These are phyloP conservation scores for Rhododendron molle DNA, from an alignment of 148 eudicot genomes.

Conservation along the genomic window DNA sequence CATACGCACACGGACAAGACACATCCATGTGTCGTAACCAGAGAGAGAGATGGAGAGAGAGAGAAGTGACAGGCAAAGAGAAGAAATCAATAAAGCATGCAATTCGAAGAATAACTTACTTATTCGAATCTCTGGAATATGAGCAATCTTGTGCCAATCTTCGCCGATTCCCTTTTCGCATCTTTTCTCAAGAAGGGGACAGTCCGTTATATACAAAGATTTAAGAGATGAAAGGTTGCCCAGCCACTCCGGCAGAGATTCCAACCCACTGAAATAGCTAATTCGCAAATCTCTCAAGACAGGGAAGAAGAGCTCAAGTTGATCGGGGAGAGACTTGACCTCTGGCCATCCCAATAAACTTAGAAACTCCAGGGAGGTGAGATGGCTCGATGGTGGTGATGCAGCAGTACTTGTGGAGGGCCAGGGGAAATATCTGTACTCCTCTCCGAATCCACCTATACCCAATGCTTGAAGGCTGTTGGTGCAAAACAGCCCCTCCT, in stretches of 20 bases:
- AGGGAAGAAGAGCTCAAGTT: background rate
- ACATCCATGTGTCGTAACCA: background rate
- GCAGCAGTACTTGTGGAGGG: background rate
- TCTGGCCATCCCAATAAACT: background rate
- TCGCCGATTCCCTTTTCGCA: background rate
- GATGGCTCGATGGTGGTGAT: background rate
- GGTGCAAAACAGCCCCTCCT: background rate
- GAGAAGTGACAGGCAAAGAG: background rate
- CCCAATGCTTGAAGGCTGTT: background rate
- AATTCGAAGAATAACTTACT: background rate
- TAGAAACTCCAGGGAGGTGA: background rate
- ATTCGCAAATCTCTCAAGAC: background rate
- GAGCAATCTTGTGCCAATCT: background rate
- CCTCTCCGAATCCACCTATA: background rate
- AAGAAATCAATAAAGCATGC: background rate
- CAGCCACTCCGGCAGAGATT: background rate
- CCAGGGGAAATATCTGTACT: background rate
- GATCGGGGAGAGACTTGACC: background rate
- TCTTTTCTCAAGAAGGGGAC: background rate
- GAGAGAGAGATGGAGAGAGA: background rate
- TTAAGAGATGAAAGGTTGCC: background rate
- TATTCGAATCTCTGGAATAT: background rate
- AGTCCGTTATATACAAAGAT: fast-evolving
- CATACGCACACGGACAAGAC: background rate
- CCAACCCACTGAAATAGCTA: background rate